Base-by-base conservation (phyloP, 306 rosid genomes). In the Macrotyloma uniflorum region DNA sequence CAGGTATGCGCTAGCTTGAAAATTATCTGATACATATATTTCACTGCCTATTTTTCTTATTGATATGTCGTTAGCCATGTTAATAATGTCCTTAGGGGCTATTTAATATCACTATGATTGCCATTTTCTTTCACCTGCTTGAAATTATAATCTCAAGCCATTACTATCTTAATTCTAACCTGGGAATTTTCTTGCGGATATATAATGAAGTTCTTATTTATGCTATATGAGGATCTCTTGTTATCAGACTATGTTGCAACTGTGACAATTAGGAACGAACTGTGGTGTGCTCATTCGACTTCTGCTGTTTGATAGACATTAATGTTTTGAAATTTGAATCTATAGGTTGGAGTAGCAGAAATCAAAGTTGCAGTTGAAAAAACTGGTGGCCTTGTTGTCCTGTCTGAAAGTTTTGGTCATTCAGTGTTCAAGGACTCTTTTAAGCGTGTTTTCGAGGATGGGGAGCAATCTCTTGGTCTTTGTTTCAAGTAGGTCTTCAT, bases 351-450 rank as follows among this genome's bases (percentile, higher is more conserved):
- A 77, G 91, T 93, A 79, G 97, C 95, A 6, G 98, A 93, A 85
- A 93, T 91, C 90, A 93, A 93, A 87, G 91, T 93, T 70, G 91
- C 90, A 33, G 93, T 93, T 63, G 98, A 93, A 80, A 93, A 83
- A 78, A 91, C 94, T 3, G 95, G 98, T 42, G 98, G 98, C 35
- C 98, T 93, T 81, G 91, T 88, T 83, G 98, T 91, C 79, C 83
- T 87, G 42, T 84, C 98, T 23, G 98, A 93, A 87, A 93, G 98
- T 80, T 93, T 93, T 84, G 97, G 97, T 38, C 98, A 93, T 82
- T 91, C 97, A 32, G 97, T 93, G 74, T 93, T 93, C 85, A 93
- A 93, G 79, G 90, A 93, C 85, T 93, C 98, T 74, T 93, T 93
- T 86, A 91, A 86, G 88, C 94, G 91, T 53, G 88, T 93, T 51